Evolutionary conservation across 2,329 filamentous ascomycete genomes (phyloP), one percentile per base, ranked within the genome.

Genomic region (Aspergillus sp.): DNA sequence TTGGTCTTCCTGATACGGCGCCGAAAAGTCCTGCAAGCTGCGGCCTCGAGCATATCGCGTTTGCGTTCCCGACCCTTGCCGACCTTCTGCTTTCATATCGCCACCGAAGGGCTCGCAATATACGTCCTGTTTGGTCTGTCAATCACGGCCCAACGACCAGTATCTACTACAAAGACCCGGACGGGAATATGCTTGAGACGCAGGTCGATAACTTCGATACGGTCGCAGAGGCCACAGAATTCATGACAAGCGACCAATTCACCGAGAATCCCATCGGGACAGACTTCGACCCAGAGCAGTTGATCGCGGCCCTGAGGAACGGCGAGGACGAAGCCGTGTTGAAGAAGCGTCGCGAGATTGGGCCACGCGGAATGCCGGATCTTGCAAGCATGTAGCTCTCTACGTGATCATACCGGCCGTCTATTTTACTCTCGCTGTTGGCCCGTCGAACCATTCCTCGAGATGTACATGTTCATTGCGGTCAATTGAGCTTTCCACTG

Each of bases 141-240:
- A 80, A 82, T 62, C 80, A 83, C 63, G 80, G 81, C 3, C 70
- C 73, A 2, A 82, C 76, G 2, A 78, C 72, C 0, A 51, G 48
- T 17, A 76, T 82, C 40, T 82, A 82, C 65, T 82, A 82, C 63
- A 57, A 60, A 7, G 80, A 82, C 64, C 80, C 79, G 5, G 79
- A 83, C 63, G 77, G 79, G 12, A 82, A 82, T 64, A 60, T 68
- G 62, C 52, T 82, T 31, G 81, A 82, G 68, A 75, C 72, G 4
- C 79, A 82, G 62, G 75, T 80, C 3, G 77, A 80, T 56, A 77
- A 76, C 49, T 79, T 79, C 52, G 70, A 73, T 5, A 72, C 66
- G 0, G 56, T 56, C 1, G 70, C 72, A 23, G 78, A 78, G 35
- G 73, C 76, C 0, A 73, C 61, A 0, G 66, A 58, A 9, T 82